phyloP scores from a whole-genome alignment of 225 moss, liverwort and hornwort genomes.

The Pseudoscleropodium purum region DNA sequence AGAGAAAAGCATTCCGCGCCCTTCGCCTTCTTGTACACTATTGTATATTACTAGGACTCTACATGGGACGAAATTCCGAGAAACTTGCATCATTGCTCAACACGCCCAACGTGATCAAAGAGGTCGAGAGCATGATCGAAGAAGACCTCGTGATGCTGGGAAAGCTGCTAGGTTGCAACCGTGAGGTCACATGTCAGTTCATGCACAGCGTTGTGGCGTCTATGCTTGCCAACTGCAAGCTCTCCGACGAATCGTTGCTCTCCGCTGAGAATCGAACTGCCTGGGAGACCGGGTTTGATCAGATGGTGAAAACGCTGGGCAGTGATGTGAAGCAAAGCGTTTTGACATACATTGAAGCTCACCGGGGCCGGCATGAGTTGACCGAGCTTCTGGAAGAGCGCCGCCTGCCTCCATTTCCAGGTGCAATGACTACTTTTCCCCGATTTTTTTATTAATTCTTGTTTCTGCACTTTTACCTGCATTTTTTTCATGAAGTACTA shows the following conservation, averaged over 20 bases:
- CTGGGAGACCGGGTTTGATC: conserved; percentile 23
- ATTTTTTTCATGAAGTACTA: not conserved
- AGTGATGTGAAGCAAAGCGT: not conserved
- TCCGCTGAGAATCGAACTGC: not conserved
- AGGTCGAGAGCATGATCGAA: conserved; percentile 21
- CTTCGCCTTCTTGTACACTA: conserved; percentile 33
- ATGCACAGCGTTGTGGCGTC: conserved; percentile 30
- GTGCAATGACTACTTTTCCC: not conserved
- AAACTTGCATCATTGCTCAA: not conserved
- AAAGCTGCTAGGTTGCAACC: conserved; percentile 17
- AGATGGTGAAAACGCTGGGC: not conserved
- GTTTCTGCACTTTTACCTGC: not conserved
- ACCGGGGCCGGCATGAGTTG: conserved; percentile 21
- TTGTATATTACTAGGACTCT: conserved; percentile 29
- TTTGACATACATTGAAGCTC: conserved; percentile 18
- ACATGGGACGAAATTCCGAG: not conserved
- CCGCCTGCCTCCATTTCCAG: conserved; percentile 15
- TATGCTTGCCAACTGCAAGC: not conserved
- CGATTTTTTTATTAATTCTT: not conserved
- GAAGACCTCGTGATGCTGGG: conserved; percentile 27
- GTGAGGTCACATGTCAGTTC: conserved; percentile 27
- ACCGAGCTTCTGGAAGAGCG: conserved; percentile 35
- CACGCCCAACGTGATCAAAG: conserved; percentile 2
- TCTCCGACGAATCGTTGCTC: not conserved
- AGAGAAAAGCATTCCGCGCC: conserved; percentile 11